Evolutionary conservation across 495 filamentous ascomycete genomes (phyloP), one percentile per base, ranked within the genome.

Genomic region (Xylaria bambusicola): DNA sequence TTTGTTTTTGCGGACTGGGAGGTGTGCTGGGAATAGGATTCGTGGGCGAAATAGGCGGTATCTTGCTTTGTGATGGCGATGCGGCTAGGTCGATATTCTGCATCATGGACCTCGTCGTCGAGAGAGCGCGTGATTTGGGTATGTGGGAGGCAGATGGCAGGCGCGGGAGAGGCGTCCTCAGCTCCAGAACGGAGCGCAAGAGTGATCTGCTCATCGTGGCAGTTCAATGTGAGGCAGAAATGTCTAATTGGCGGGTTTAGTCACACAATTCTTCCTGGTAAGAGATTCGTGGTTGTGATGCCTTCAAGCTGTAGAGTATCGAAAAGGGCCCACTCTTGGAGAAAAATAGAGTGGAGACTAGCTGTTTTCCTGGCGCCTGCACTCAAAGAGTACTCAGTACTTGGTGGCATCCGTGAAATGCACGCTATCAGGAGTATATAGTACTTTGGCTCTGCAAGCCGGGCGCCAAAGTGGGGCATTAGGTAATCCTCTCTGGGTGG

Each of bases 181-280:
- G 74, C 75, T 74, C 77, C 73, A 76, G 61, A 58, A 74, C 66
- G 75, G 77, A 75, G 74, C 77, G 76, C 48, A 80, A 66, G 36
- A 77, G 69, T 52, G 72, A 62, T 48, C 75, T 68, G 66, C 77
- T 80, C 77, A 80, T 80, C 29, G 33, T 61, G 50, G 29, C 21
- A 15, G 31, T 2, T 31, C 2, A 4, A 15, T 15, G 13, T 8
- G 18, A n/a, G 29, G 18, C 52, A 33, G 54, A 46, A 33, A 12
- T 36, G 15, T n/a, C 24, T 13, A 44, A 24, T 50, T 42, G 45
- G 24, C 27, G 45, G 15, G 23, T 15, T 49, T 18, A 15, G 5
- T 7, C 13, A 46, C 12, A 55, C n/a, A 29, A 51, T 10, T 60
- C 12, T 8, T 36, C 20, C 9, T 26, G 13, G 24, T 12, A 15